Base-by-base conservation (phyloP, 495 filamentous ascomycete species). In the Melanomma pulvis-pyrius region DNA sequence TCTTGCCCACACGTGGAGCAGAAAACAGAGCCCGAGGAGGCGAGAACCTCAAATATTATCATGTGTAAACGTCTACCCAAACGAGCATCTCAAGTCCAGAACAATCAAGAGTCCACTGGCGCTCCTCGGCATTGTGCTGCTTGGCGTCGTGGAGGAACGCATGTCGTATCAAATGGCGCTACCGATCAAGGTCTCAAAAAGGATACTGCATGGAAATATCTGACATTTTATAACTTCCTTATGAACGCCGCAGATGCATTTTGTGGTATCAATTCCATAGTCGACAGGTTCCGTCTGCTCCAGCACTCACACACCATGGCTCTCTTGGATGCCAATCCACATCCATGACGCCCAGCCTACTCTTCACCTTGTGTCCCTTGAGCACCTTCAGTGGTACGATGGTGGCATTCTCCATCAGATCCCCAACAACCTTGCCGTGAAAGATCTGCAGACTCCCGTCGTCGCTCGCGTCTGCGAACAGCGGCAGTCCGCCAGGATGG, bases 321-420 rank as follows among this genome's bases (percentile, higher is more conserved):
- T 97, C 90, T 47, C 84, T 83, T 19, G 90, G 90, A 81, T 97
- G 93, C 94, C 94, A 98, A 68, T 93, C 92, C 28, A 97, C 79
- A 76, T 97, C 96, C 79, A 98, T 79, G 24, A 98, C 92, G 51
- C 94, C 94, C 54, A 98, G 80, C 68, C 88, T 89, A 71, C 79
- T 84, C 72, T 83, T 86, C 1, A 93, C 78, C 78, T 87, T 88
- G 80, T 98, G 94, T 2, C 94, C 94, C 77, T 85, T 88, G 63
- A 98, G 83, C 69, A 96, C 89, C 84, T 97, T 98, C 67, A 98
- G 83, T 17, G 96, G 94, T 48, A 98, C 94, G 71, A 98, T 96
- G 44, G 87, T 92, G 24, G 94, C 92, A 76, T 96, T 96, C 81
- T 96, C 92, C 82, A 98, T 88, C 79, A 96, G 81, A 74, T 98